These are phyloP conservation scores for Pharnaceum exiguum DNA, from an alignment of 148 eudicot genomes.

Conservation along the genomic window DNA sequence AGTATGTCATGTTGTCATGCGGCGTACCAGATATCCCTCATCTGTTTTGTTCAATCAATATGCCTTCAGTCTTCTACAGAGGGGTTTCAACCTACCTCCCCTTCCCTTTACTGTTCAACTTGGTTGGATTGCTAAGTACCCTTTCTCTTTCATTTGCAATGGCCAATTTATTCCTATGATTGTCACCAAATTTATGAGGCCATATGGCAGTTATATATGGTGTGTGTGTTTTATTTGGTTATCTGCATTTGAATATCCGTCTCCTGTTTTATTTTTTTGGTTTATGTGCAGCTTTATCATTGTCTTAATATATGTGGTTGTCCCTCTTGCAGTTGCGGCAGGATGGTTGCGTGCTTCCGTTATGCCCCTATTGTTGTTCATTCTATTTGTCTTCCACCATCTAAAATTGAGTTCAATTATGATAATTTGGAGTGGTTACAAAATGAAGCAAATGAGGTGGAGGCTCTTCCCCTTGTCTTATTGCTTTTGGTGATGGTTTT, in stretches of 20 bases:
- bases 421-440: constrained; percentile 72
- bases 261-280: neutral
- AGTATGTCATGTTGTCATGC: too few relatives aligned
- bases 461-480: neutral
- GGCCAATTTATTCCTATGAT: too few relatives aligned
- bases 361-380: constrained; percentile 93
- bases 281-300: neutral
- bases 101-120: too few relatives aligned
- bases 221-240: too few relatives aligned
- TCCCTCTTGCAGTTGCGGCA: constrained; percentile 63
- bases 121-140: too few relatives aligned
- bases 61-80: too few relatives aligned
- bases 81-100: too few relatives aligned
- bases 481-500: neutral
- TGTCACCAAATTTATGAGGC: too few relatives aligned
- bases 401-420: constrained; percentile 70
- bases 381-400: constrained; percentile 81
- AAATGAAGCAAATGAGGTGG: constrained; percentile 71
- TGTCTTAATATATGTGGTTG: neutral
- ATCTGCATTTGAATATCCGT: neutral
- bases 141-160: too few relatives aligned
- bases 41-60: too few relatives aligned
- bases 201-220: too few relatives aligned
- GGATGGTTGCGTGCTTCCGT: constrained; percentile 99
- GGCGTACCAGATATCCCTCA: too few relatives aligned